Evolutionary conservation across 176 grass and related monocot species (phyloP).

Genomic region (Carex scoparia): DNA sequence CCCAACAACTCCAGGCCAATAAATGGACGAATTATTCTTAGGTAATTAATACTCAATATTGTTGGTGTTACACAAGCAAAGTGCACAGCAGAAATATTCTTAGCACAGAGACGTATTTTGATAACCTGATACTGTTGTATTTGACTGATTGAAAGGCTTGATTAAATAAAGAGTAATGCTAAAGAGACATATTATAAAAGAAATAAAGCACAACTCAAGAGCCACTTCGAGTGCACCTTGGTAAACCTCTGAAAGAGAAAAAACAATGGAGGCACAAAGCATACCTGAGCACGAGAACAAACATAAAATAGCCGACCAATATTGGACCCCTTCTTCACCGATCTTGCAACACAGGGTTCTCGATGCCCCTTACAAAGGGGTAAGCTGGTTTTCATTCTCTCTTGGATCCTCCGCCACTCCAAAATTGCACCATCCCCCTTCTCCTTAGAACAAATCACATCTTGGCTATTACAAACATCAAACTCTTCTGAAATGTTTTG

Average conservation of each 20-base stretch:
- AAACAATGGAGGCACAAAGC: background rate
- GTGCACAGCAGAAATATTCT: background rate
- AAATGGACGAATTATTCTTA: background rate
- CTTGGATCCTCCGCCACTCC: constrained; percentile 85
- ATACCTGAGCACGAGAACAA: constrained; percentile 87
- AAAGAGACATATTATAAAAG: background rate
- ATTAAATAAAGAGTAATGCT: background rate
- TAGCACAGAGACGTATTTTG: background rate
- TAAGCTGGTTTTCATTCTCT: constrained; percentile 90
- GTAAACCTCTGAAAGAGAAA: background rate
- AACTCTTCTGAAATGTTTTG: constrained; percentile 8
- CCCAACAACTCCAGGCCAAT: background rate
- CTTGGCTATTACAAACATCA: background rate
- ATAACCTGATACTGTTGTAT: background rate
- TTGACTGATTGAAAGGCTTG: background rate
- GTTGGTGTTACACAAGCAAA: background rate
- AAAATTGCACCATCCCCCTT: constrained; percentile 41
- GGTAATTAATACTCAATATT: background rate
- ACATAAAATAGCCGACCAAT: constrained; percentile 89
- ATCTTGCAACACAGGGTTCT: constrained; percentile 95
- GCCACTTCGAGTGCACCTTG: background rate
- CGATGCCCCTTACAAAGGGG: constrained; percentile 87
- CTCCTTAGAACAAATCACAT: constrained; percentile 29
- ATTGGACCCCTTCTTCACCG: constrained; percentile 90
- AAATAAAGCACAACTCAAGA: background rate